These are phyloP conservation scores for Fusarium luffae DNA, from an alignment of 2,329 filamentous ascomycete species.

Conservation along the genomic window DNA sequence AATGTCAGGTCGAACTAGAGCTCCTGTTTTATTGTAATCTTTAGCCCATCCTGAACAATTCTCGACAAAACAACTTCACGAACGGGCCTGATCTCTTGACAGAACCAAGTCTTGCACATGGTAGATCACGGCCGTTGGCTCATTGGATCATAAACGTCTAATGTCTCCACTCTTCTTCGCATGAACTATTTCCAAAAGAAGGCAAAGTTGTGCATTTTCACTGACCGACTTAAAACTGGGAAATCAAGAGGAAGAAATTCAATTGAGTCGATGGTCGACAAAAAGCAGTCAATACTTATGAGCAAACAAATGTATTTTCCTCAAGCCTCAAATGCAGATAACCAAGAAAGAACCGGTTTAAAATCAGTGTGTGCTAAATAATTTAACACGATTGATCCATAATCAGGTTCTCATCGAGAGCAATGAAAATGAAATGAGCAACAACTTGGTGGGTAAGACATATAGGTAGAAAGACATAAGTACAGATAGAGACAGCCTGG, in stretches of 20 bases:
- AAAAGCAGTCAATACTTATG: neutral
- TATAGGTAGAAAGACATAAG: no score
- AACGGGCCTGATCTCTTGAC: neutral
- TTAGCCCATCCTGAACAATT: accelerated
- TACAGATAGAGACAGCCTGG: no score
- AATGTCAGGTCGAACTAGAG: neutral
- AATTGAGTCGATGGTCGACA: no score
- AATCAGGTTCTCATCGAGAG: no score
- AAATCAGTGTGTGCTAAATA: no score
- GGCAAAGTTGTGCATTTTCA: conserved; percentile 19
- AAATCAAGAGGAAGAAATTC: neutral
- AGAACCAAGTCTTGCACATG: neutral
- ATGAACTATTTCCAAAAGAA: neutral
- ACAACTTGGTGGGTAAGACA: no score
- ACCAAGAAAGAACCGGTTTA: no score
- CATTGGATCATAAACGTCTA: neutral
- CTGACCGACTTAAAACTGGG: neutral
- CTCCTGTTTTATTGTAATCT: neutral
- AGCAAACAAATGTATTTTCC: no score
- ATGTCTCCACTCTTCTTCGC: neutral
- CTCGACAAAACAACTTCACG: neutral
- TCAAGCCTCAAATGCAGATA: no score
- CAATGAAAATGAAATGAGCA: no score
- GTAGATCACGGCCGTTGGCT: neutral
- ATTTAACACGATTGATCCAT: no score